phyloP scores from a whole-genome alignment of 1,284 basidiomycete genomes.

The Cryptococcus amylolentus region DNA sequence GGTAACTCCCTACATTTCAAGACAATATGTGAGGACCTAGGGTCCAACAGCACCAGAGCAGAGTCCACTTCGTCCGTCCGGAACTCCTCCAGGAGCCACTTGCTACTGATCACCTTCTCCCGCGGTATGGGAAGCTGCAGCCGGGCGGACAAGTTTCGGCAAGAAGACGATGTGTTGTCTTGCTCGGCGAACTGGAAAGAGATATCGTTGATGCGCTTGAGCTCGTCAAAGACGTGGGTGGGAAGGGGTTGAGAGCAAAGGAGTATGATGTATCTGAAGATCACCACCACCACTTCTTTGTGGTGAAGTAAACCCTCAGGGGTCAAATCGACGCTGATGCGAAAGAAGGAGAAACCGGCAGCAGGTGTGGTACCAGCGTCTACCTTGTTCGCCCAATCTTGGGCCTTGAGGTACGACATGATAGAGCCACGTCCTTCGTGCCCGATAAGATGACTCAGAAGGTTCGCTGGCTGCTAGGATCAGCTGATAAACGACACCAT shows the following conservation, averaged over 20 bases:
- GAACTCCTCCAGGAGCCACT: slow-evolving; percentile 74
- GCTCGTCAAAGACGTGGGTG: slow-evolving; percentile 73
- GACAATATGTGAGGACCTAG: slow-evolving; percentile 53
- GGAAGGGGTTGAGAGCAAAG: slow-evolving; percentile 66
- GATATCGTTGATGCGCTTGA: slow-evolving; percentile 67
- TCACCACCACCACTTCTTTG: slow-evolving; percentile 65
- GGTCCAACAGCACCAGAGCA: slow-evolving; percentile 64
- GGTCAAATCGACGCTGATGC: slow-evolving; percentile 76
- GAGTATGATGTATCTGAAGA: slow-evolving; percentile 85
- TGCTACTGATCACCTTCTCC: slow-evolving; percentile 71
- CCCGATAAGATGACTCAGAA: slow-evolving; percentile 85
- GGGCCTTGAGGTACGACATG: slow-evolving; percentile 83
- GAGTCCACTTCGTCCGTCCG: slow-evolving; percentile 63
- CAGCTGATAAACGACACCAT: not conserved
- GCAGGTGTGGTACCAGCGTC: slow-evolving; percentile 64
- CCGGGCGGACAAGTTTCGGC: slow-evolving; percentile 70
- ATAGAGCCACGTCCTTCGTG: slow-evolving; percentile 96
- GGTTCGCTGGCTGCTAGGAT: slow-evolving; percentile 60
- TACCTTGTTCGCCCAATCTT: slow-evolving; percentile 84
- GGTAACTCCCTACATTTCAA: slow-evolving; percentile 55
- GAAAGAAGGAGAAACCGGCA: slow-evolving; percentile 85
- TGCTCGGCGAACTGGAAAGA: slow-evolving; percentile 90
- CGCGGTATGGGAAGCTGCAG: slow-evolving; percentile 68
- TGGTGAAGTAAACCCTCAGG: slow-evolving; percentile 82
- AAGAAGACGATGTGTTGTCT: slow-evolving; percentile 71